phyloP scores from a whole-genome alignment of 768 basidiomycete species.

The Pleurotus cornucopiae region DNA sequence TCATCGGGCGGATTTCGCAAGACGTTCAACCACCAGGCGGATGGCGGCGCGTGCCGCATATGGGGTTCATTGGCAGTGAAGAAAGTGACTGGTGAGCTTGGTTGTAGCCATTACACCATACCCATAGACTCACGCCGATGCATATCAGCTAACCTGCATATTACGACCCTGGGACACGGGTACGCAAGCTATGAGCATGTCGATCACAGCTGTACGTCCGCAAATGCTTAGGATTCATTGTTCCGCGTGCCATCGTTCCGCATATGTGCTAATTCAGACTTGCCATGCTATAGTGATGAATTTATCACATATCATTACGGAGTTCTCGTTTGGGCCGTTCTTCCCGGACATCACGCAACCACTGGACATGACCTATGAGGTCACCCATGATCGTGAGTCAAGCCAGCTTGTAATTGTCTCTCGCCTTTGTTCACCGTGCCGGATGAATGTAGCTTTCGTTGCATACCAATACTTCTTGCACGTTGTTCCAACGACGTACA shows the following conservation, averaged over 20 bases:
- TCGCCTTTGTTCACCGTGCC: neutral
- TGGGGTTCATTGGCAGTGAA: constrained; percentile 82
- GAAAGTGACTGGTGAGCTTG: constrained; percentile 73
- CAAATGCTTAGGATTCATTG: neutral
- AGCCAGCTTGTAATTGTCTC: neutral
- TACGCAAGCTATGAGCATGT: constrained; percentile 87
- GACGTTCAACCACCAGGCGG: constrained; percentile 64
- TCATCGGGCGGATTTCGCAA: constrained; percentile 53
- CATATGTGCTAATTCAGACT: neutral
- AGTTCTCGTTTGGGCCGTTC: constrained; percentile 95
- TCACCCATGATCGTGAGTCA: constrained; percentile 61
- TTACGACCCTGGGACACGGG: constrained; percentile 94
- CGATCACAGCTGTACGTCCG: constrained; percentile 70
- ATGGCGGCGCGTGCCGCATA: constrained; percentile 80
- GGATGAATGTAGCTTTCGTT: constrained; percentile 58
- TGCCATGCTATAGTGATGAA: constrained; percentile 71
- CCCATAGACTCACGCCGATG: neutral
- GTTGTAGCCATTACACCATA: neutral
- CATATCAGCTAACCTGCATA: constrained; percentile 75
- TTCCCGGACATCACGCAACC: constrained; percentile 96
- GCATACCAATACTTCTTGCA: constrained; percentile 94
- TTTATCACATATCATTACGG: constrained; percentile 91
- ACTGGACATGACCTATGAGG: constrained; percentile 84
- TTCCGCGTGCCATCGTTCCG: neutral
- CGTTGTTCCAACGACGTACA: constrained; percentile 93